A percentile compares a stretch with the other conserved stretches of the same genome.
phyloP scores from a whole-genome alignment of 768 basidiomycete genomes.

The Mycena haematopus region DNA sequence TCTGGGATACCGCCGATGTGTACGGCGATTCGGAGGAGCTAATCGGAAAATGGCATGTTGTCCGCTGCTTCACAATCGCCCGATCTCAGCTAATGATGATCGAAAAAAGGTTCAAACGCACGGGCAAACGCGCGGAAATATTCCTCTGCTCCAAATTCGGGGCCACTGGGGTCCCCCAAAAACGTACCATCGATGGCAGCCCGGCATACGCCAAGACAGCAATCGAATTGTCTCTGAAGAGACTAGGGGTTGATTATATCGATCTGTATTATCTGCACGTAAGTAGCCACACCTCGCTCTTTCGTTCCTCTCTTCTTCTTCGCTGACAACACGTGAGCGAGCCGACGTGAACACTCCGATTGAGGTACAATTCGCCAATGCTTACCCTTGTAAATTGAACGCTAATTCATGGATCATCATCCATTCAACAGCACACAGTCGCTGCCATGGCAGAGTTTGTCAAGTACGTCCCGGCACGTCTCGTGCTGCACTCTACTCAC shows the following conservation, averaged over 20 bases:
- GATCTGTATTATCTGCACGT: conserved; percentile 41
- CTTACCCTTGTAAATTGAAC: background rate
- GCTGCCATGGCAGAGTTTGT: background rate
- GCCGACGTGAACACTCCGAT: conserved; percentile 17
- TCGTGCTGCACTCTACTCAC: background rate
- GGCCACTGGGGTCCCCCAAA: conserved; percentile 28
- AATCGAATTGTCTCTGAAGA: background rate
- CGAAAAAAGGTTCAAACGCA: conserved; percentile 45
- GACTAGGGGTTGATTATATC: conserved; percentile 29
- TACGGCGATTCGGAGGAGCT: conserved; percentile 52
- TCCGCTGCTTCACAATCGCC: background rate
- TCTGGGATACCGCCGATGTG: conserved; percentile 34
- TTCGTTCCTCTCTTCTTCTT: background rate
- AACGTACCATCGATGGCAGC: background rate
- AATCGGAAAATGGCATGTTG: conserved; percentile 48
- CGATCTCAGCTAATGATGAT: background rate
- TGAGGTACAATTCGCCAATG: conserved; percentile 24
- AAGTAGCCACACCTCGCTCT: no score
- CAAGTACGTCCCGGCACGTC: background rate
- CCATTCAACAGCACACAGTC: background rate
- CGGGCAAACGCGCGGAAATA: conserved; percentile 47
- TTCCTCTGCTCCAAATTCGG: conserved; percentile 60
- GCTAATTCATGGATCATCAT: no score
- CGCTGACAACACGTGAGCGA: background rate
- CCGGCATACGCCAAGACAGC: background rate